Conservation (phyloP, 352 stramenopile species). For the Pythium apleroticum region DNA sequence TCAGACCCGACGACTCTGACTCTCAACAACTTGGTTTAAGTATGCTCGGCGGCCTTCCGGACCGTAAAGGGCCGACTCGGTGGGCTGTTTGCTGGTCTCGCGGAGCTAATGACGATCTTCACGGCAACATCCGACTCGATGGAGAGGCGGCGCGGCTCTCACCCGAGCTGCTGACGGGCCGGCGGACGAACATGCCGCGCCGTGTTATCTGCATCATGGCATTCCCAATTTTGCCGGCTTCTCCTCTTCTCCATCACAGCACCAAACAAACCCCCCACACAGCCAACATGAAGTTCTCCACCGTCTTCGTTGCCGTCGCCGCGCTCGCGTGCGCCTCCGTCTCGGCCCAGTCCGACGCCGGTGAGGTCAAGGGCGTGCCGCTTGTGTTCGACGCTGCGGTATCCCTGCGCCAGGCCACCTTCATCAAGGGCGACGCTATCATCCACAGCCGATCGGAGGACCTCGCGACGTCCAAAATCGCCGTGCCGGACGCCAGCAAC, state of each 20-base stretch:
- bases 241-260: conserved; percentile 28
- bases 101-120: not conserved
- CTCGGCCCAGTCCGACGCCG: conserved; percentile 12
- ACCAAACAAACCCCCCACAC: conserved; percentile 2
- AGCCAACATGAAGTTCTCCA: conserved; percentile 42
- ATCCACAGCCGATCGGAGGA: conserved; percentile 26
- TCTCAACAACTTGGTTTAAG: conserved; percentile 19
- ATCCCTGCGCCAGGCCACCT: conserved; percentile 6
- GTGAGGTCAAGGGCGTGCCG: conserved; percentile 20
- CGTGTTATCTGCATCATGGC: not conserved
- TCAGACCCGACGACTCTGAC: conserved; percentile 1
- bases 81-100: not conserved
- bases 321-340: conserved; percentile 26
- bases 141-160: conserved; percentile 8
- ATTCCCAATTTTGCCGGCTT: conserved; percentile 22
- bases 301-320: conserved; percentile 35
- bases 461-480: conserved; percentile 24
- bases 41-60: not conserved
- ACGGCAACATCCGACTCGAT: conserved; percentile 19
- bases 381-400: conserved; percentile 12
- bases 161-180: not conserved
- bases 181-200: not conserved
- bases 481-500: conserved; percentile 20
- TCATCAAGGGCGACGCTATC: conserved; percentile 23
- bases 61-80: conserved; percentile 9